Percentiles rank a stretch among this genome's conserved stretches.
Conservation (phyloP, 495 filamentous ascomycete genomes). For the Arthonia radiata region DNA sequence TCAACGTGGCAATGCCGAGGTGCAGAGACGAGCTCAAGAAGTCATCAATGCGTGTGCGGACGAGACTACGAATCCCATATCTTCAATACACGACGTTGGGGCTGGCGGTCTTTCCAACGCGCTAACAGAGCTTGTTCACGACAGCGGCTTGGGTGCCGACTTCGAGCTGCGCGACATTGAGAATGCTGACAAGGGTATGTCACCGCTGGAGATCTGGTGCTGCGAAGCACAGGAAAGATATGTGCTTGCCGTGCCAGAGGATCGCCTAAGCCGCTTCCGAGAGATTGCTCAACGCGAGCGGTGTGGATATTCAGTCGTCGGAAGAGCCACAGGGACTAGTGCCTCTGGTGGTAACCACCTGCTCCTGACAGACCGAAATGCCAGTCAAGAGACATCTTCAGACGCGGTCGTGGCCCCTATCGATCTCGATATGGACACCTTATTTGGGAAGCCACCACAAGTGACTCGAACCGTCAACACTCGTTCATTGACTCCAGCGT, state of each 20-base stretch:
- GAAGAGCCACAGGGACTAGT: slow-evolving; percentile 45
- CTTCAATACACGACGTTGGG: slow-evolving; percentile 91
- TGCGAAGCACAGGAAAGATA: slow-evolving; percentile 93
- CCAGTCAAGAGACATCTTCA: too few species aligned
- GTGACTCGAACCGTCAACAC: slow-evolving; percentile 59
- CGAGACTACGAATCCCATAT: slow-evolving; percentile 64
- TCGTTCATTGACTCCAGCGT: slow-evolving; percentile 37
- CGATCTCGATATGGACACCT: slow-evolving; percentile 68
- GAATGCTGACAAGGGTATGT: slow-evolving; percentile 72
- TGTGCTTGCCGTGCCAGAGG: slow-evolving; percentile 57
- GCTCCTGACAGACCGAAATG: slow-evolving; percentile 58
- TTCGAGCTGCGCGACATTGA: slow-evolving; percentile 87
- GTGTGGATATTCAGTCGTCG: slow-evolving; percentile 84
- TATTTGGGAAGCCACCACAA: slow-evolving; percentile 80
- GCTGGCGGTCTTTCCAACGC: slow-evolving; percentile 90
- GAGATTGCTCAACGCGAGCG: slow-evolving; percentile 67
- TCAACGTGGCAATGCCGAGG: slow-evolving; percentile 83
- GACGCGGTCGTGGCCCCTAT: slow-evolving; percentile 54
- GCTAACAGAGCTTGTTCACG: slow-evolving; percentile 73
- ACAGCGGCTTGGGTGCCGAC: slow-evolving; percentile 63
- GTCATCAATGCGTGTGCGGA: slow-evolving; percentile 88
- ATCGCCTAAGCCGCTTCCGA: slow-evolving; percentile 59
- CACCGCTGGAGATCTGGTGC: slow-evolving; percentile 90
- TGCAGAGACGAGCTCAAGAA: slow-evolving; percentile 82
- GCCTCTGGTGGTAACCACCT: slow-evolving; percentile 41